Base-by-base conservation (phyloP, 306 rosid species). In the Echinosophora koreensis region DNA sequence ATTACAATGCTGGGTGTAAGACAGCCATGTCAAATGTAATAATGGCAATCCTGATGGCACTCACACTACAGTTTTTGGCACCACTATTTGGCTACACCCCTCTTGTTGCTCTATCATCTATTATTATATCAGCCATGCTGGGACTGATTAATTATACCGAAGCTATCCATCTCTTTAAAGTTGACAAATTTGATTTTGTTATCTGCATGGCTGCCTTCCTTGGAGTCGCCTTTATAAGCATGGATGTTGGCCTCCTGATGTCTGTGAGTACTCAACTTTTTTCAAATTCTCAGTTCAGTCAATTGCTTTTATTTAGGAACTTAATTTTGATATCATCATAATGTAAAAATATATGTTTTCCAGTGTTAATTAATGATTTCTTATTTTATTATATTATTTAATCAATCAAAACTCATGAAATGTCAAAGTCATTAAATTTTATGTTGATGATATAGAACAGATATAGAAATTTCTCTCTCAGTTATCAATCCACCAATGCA, bases 1-100 rank as follows among this genome's bases (percentile, higher is more conserved):
- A 92, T 79, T 88, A 76, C 84, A 90, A 84, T 22, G 97, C 97
- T 4, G 98, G 98, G 22, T 85, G 91, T 52, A 88, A 78, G 51
- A 85, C 92, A 12, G 77, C 93, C 0, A 89, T 95, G 88, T 14
- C 98, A 52, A 95, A 95, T 73, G 8, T 89, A 50, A 76, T 95
- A 4, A 86, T 84, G 78, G 82, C 97, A n/a, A 0, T 86, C 0
- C 44, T 85, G 66, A 87, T 95, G 87, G 87, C 81, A 7, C 35
- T 92, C 1, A 86, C 93, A 30, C 87, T 95, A 1, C 52, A 42
- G 35, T 87, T 92, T 79, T 74, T 95, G 76, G 98, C 97, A 5
- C 97, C 97, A 57, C 74, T 95, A 6, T 95, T 95, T 63, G 74
- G 96, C 18, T 62, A 84, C 86, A 95, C 98, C 14, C 98, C 98